Evolutionary conservation across 495 filamentous ascomycete species (phyloP).

Genomic region (Thozetella sp.): DNA sequence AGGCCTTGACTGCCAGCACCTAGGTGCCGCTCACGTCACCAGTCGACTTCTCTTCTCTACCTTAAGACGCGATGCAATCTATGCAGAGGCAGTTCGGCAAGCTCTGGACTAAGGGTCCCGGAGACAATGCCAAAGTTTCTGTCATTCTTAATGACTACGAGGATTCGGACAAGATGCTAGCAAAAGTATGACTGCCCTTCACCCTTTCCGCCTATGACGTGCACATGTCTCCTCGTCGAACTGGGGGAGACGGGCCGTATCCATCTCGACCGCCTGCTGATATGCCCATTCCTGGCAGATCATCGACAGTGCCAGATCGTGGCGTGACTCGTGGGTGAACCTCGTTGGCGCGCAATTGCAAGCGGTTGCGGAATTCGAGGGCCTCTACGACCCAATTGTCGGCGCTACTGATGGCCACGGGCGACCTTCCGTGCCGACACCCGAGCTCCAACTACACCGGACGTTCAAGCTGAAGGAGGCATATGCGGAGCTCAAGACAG

Average conservation of each 20-base stretch:
- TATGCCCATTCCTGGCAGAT: slow-evolving; percentile 52
- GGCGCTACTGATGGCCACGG: slow-evolving; percentile 56
- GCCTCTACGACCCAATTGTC: slow-evolving; percentile 81
- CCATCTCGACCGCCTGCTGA: slow-evolving; percentile 4
- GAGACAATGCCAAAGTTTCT: slow-evolving; percentile 78
- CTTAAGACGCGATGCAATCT: slow-evolving; percentile 66
- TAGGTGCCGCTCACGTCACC: too few relatives aligned
- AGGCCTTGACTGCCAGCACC: too few relatives aligned
- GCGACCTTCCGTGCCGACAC: slow-evolving; percentile 62
- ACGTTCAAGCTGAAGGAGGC: slow-evolving; percentile 67
- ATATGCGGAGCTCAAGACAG: slow-evolving; percentile 74
- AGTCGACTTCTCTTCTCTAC: slow-evolving; percentile 3
- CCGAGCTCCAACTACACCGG: slow-evolving; percentile 62
- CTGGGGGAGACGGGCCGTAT: too few relatives aligned
- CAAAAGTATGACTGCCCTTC: slow-evolving; percentile 53
- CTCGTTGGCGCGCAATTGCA: slow-evolving; percentile 73
- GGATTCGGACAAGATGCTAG: slow-evolving; percentile 77
- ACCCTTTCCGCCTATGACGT: not conserved
- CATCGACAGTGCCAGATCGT: slow-evolving; percentile 76
- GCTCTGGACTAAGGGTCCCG: slow-evolving; percentile 67
- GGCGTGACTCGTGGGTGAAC: slow-evolving; percentile 83
- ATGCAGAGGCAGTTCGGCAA: slow-evolving; percentile 77
- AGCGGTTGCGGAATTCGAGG: slow-evolving; percentile 71
- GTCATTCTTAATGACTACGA: slow-evolving; percentile 82
- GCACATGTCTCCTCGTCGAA: too few relatives aligned